Evolutionary conservation across 345 rosid genomes (phyloP), one percentile per base, ranked within the genome.

Genomic region (Linum trigynum): DNA sequence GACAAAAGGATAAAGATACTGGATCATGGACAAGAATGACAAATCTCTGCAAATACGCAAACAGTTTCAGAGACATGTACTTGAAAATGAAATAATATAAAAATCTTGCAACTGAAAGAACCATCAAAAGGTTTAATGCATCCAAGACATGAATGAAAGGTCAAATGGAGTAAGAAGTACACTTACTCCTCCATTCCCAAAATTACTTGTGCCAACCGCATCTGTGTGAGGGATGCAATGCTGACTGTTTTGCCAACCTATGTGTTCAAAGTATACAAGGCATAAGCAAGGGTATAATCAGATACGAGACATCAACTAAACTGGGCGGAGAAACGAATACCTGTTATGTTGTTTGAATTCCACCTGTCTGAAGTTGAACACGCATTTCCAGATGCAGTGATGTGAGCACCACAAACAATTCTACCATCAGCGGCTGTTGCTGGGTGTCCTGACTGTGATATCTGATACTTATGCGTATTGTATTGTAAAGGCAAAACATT

Each of bases 401-500:
- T 71, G 62, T 67, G 66, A 59, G 67, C 73, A 69, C 55, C 67
- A 64, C 71, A 65, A 65, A 64, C 67, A 69, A 61, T 59, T 56
- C 77, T 66, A 70, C 75, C 80, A 71, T 42, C 63, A 72, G 71
- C 75, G 65, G 77, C 45, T 78, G 56, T 81, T 59, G 73, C 82
- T 68, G 75, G 67, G 41, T 55, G 55, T 74, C 72, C 83, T 57
- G 81, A 66, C 75, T 66, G 50, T 50, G 84, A 83, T 88, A 87
- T 80, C 97, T 90, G 97, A 85, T 76, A 68, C 97, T 90, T 84
- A 86, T 80, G 73, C 56, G 95, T 94, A 83, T 77, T 57, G 73
- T 71, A 80, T 67, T 75, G 97, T 88, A 88, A 90, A 94, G 97
- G 99, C 85, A 82, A 77, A 86, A 88, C 97, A 85, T 73, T 67